Evolutionary conservation across 192 early-diverging fungal genomes (phyloP).

Genomic region (Backusella australiensis): DNA sequence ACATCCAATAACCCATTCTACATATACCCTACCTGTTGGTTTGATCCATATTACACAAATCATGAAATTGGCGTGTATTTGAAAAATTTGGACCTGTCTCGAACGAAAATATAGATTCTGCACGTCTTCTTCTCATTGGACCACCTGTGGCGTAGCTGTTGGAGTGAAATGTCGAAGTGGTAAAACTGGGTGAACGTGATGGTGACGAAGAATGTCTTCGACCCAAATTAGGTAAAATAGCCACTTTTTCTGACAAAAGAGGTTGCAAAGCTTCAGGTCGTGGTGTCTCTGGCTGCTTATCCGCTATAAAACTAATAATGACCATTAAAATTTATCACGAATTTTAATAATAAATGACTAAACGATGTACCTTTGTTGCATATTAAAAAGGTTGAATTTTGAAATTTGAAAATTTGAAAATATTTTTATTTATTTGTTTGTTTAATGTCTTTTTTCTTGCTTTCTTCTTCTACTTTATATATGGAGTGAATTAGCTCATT

Average conservation of each 20-base stretch:
- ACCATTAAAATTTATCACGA: not conserved
- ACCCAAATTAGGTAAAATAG: conserved; percentile 10
- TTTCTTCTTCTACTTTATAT: not conserved
- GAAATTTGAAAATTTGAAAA: not conserved
- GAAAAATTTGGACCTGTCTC: conserved; percentile 71
- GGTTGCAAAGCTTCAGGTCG: conserved; percentile 17
- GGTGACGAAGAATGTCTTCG: conserved; percentile 13
- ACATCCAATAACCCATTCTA: not conserved
- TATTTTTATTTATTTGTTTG: not conserved
- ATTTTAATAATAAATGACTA: not conserved
- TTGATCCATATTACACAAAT: conserved; percentile 64
- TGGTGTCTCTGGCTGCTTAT: conserved; percentile 29
- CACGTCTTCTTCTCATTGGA: conserved; percentile 36
- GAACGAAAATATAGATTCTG: conserved; percentile 42
- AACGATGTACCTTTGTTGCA: not conserved
- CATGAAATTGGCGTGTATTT: conserved; percentile 59
- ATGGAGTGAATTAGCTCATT: not conserved
- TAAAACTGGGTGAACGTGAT: conserved; percentile 16
- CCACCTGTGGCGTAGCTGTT: conserved; percentile 18
- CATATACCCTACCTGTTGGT: conserved; percentile 39
- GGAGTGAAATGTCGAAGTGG: conserved; percentile 22
- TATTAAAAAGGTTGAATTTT: not conserved
- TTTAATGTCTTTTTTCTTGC: not conserved
- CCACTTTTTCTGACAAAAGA: conserved; percentile 2
- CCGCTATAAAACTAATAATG: conserved; percentile 13